A percentile compares a stretch with the other conserved stretches of the same genome.
Evolutionary conservation across 352 stramenopile species (phyloP).

Genomic region (Aphanomyces stellatus): DNA sequence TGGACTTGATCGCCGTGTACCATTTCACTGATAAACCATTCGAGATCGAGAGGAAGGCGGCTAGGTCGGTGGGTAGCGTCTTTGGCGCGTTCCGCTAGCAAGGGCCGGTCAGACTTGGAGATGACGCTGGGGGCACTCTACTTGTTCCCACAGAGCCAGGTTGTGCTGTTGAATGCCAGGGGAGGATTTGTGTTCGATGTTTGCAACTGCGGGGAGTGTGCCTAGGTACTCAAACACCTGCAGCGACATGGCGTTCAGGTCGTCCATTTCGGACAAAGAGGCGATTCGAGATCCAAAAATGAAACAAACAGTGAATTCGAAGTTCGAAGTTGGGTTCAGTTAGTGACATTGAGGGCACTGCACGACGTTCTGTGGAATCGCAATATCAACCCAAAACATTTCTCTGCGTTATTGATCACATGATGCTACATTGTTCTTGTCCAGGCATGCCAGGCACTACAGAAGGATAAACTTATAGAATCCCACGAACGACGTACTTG

Average conservation of each 20-base stretch:
- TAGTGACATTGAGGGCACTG: too few relatives aligned
- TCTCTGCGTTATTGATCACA: too few relatives aligned
- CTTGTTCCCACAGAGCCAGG: slow-evolving; percentile 56
- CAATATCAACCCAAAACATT: too few relatives aligned
- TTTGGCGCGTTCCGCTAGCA: slow-evolving; percentile 46
- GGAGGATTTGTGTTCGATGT: slow-evolving; percentile 44
- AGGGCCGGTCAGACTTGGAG: too few relatives aligned
- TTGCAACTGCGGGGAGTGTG: slow-evolving; percentile 40
- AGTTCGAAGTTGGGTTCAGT: not conserved
- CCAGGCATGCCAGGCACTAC: slow-evolving; percentile 43
- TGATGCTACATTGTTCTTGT: slow-evolving; percentile 67
- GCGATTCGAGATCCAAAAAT: not conserved
- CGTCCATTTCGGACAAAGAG: not conserved
- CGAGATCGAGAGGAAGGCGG: slow-evolving; percentile 51
- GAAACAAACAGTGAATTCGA: not conserved
- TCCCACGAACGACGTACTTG: slow-evolving; percentile 45
- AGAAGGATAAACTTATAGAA: slow-evolving; percentile 13
- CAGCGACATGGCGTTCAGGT: slow-evolving; percentile 44
- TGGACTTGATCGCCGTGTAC: slow-evolving; percentile 50
- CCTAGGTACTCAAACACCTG: slow-evolving; percentile 64
- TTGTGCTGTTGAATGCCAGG: slow-evolving; percentile 43
- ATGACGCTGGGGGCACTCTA: too few relatives aligned
- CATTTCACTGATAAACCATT: slow-evolving; percentile 70
- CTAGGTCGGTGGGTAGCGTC: slow-evolving; percentile 50
- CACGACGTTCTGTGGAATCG: too few relatives aligned